Base-by-base conservation (phyloP, 768 basidiomycete species). In the Chalciporus sphaerocephalus region DNA sequence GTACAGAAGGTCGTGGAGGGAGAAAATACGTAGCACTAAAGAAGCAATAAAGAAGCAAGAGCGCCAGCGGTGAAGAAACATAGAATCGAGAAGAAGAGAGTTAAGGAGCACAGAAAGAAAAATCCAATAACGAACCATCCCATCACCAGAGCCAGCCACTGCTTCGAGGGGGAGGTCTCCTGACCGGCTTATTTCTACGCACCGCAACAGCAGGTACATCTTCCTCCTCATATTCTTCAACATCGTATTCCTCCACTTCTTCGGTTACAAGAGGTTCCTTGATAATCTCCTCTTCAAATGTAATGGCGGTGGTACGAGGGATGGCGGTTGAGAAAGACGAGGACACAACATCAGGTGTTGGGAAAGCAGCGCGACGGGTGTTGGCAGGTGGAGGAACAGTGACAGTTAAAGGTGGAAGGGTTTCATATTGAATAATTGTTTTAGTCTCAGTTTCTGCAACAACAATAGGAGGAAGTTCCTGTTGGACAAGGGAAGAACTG, bases 311-410 rank as follows among this genome's bases (percentile, higher is more conserved):
- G 20, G 88, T 91, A 50, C 79, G 79, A 15, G 85, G 87, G 60
- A 80, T 81, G 5, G 74, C 72, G n/a, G 80, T 73, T 6, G 77
- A 75, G 27, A 78, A 73, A 9, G 76, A 71, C n/a, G 76, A 68
- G 17, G 76, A 78, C 22, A 73, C 72, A 6, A 74, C 75, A 58
- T 85, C 80, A 6, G 88, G 88, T 22, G 79, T 77, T 17, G 88
- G 87, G 55, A 77, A 75, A 22, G 85, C 80, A 48, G 81, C 88
- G 56, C 78, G 75, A 51, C 87, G 86, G 40, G 87, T 89, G 60
- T 80, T 85, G 58, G 87, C 83, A 51, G 88, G 87, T 21, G 85
- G 78, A 37, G 85, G 86, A 51, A 85, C 77, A 42, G 79, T 79
- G 57, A 85, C 76, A 52, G 81, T 81, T 66, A 83, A 69, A 43